A percentile compares a stretch with the other conserved stretches of the same genome.
phyloP scores from a whole-genome alignment of 176 grass and related monocot species.

The Panicum miliaceum region DNA sequence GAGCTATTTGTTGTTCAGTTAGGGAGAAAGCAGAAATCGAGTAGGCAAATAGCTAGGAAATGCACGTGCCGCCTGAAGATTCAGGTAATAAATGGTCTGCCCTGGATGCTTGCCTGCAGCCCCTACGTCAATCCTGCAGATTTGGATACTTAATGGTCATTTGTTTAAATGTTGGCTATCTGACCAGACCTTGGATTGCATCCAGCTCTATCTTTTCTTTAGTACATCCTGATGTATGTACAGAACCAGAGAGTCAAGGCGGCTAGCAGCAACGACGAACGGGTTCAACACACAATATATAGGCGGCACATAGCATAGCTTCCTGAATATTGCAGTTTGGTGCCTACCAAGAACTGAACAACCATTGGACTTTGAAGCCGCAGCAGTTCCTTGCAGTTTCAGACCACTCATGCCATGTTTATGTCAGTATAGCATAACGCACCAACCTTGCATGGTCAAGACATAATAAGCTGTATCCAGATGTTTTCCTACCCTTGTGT shows the following conservation, averaged over 20 bases:
- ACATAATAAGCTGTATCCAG: background rate
- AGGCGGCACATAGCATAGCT: background rate
- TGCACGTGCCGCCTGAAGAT: too few species aligned
- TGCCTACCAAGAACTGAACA: background rate
- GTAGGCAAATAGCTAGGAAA: too few species aligned
- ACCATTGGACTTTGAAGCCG: background rate
- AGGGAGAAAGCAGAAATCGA: background rate
- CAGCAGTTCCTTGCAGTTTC: conserved; percentile 10
- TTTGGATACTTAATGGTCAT: background rate
- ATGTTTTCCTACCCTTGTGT: background rate
- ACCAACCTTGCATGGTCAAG: background rate
- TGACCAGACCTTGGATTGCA: background rate
- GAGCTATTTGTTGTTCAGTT: background rate
- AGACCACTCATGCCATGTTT: background rate
- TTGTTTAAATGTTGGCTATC: background rate
- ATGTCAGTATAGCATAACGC: background rate
- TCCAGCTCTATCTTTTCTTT: background rate
- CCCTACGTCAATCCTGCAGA: background rate
- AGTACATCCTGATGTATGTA: background rate
- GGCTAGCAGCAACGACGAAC: background rate
- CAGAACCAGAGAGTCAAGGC: background rate
- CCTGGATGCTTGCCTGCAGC: background rate
- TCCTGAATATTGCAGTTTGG: background rate
- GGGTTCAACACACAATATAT: background rate
- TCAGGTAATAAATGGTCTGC: too few species aligned